phyloP scores from a whole-genome alignment of 768 basidiomycete genomes.

The Tylopilus balloui region DNA sequence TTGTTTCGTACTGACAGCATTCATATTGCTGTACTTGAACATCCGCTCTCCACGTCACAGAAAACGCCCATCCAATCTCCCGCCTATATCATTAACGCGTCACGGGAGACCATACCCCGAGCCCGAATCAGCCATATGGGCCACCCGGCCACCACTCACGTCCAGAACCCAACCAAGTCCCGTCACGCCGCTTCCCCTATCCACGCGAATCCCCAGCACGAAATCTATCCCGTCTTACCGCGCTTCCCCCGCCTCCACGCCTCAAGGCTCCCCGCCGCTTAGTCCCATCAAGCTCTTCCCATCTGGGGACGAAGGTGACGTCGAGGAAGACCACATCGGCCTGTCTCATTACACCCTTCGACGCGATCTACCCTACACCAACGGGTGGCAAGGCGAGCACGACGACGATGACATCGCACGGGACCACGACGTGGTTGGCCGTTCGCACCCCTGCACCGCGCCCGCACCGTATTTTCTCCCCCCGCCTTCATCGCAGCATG shows the following conservation, averaged over 20 bases:
- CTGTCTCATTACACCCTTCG: slow-evolving; percentile 46
- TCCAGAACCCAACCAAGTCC: slow-evolving; percentile 38
- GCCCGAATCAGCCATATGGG: slow-evolving; percentile 37
- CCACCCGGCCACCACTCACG: slow-evolving; percentile 42
- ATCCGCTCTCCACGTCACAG: slow-evolving; percentile 21
- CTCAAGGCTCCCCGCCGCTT: slow-evolving; percentile 37
- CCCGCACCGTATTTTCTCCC: slow-evolving; percentile 36
- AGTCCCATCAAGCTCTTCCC: slow-evolving; percentile 34
- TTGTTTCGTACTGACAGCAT: slow-evolving; percentile 48
- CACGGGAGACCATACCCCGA: slow-evolving; percentile 22
- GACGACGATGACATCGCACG: slow-evolving; percentile 5
- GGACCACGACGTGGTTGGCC: not conserved
- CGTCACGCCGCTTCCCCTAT: slow-evolving; percentile 33
- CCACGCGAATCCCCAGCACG: slow-evolving; percentile 39
- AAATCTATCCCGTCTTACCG: slow-evolving; percentile 36
- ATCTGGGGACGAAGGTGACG: slow-evolving; percentile 44
- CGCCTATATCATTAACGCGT: slow-evolving; percentile 33
- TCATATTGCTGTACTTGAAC: slow-evolving; percentile 46
- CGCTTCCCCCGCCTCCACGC: slow-evolving; percentile 35
- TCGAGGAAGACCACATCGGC: slow-evolving; percentile 40
- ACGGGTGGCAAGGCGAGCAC: slow-evolving; percentile 31
- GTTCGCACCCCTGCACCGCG: not conserved
- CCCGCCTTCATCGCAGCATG: slow-evolving; percentile 29
- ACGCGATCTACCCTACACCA: slow-evolving; percentile 32
- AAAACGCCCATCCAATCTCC: slow-evolving; percentile 21